A percentile compares a stretch with the other conserved stretches of the same genome.
phyloP scores from a whole-genome alignment of 371 early-diverging fungal species.

The Rhizopus delemar region DNA sequence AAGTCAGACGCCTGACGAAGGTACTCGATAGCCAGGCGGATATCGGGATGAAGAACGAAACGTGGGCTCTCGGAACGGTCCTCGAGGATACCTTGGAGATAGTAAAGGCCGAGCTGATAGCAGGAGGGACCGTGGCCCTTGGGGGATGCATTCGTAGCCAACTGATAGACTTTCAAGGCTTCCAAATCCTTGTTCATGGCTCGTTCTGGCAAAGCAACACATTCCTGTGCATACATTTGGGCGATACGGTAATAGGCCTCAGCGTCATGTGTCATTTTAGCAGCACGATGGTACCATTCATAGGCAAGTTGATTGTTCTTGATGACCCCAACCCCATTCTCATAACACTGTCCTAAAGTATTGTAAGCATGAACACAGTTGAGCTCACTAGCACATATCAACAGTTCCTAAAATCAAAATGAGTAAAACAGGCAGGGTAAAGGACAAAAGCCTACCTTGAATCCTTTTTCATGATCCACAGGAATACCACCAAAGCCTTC shows the following conservation, averaged over 20 bases:
- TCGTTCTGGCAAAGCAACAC: constrained; percentile 6
- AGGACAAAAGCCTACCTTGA: constrained; percentile 27
- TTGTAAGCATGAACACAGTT: constrained; percentile 42
- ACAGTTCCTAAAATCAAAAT: constrained; percentile 31
- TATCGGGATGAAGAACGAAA: constrained; percentile 14
- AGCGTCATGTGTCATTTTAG: constrained; percentile 34
- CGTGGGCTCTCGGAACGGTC: constrained; percentile 3
- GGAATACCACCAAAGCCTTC: constrained; percentile 40
- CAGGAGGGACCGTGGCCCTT: constrained; percentile 36
- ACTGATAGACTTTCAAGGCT: constrained; percentile 34
- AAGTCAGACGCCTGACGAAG: constrained; percentile 39
- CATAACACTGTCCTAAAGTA: constrained; percentile 48
- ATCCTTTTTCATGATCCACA: constrained; percentile 41
- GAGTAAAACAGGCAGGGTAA: not conserved
- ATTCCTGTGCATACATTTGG: constrained; percentile 34
- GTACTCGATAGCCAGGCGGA: constrained; percentile 29
- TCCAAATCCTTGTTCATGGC: constrained; percentile 28
- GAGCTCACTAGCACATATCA: constrained; percentile 42
- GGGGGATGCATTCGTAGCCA: constrained; percentile 33
- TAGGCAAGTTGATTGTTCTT: constrained; percentile 52
- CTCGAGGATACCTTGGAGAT: constrained; percentile 30
- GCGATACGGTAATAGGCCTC: constrained; percentile 51
- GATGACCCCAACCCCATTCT: constrained; percentile 42
- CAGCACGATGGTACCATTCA: constrained; percentile 43
- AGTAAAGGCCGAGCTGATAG: constrained; percentile 40